A percentile compares a stretch with the other conserved stretches of the same genome.
These are phyloP conservation scores for Wallacemonas sp. DNA, from an alignment of 208 protist genomes.

Conservation along the genomic window DNA sequence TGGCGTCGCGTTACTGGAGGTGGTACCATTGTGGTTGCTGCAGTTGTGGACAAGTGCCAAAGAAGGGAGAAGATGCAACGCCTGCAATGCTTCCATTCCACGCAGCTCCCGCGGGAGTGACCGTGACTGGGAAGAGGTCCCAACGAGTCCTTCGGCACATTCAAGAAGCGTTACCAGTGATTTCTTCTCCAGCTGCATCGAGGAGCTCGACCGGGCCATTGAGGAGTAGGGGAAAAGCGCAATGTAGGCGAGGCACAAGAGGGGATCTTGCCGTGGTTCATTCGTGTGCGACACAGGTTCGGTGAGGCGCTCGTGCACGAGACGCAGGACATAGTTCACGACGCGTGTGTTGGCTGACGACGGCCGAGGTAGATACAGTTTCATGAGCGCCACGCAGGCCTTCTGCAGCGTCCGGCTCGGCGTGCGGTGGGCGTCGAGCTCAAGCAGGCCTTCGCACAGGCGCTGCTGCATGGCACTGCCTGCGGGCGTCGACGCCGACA, in stretches of 20 bases:
- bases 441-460: conserved; percentile 30
- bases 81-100: conserved; percentile 23
- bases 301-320: conserved; percentile 20
- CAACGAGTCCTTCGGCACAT: conserved; percentile 5
- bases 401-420: conserved; percentile 46
- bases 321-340: conserved; percentile 38
- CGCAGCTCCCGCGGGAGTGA: too few species aligned
- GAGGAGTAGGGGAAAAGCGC: conserved; percentile 42
- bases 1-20: too few species aligned
- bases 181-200: not conserved
- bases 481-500: not conserved
- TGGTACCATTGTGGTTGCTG: too few species aligned
- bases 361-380: conserved; percentile 28
- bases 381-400: conserved; percentile 54
- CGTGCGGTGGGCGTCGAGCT: not conserved
- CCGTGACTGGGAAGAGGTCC: too few species aligned
- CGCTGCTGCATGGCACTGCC: conserved; percentile 28
- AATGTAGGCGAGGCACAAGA: conserved; percentile 50
- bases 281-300: not conserved
- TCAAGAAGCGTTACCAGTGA: conserved; percentile 1
- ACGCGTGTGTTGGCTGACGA: conserved; percentile 6
- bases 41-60: not conserved
- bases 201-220: not conserved
- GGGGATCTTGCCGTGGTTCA: conserved; percentile 14
- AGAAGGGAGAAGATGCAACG: conserved; percentile 24